phyloP scores from a whole-genome alignment of 1,284 basidiomycete species.

The Amylostereum areolatum region DNA sequence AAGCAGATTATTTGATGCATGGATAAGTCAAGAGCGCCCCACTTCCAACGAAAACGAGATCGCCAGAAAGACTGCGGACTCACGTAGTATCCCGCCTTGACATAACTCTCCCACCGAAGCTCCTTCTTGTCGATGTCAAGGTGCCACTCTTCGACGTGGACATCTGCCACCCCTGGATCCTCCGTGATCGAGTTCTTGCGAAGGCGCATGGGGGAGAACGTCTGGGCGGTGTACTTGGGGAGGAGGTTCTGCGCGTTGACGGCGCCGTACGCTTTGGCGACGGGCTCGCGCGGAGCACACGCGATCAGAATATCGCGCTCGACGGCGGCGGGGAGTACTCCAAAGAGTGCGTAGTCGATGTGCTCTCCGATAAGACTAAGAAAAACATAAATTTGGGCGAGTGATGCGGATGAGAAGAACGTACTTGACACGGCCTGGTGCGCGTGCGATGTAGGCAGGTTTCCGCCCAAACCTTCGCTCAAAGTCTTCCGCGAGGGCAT shows the following conservation, averaged over 20 bases:
- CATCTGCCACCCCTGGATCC: conserved; percentile 29
- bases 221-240: conserved; percentile 49
- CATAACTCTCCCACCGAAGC: conserved; percentile 81
- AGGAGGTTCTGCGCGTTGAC: conserved; percentile 66
- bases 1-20: conserved; percentile 4
- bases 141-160: conserved; percentile 52
- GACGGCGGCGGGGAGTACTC: conserved; percentile 79
- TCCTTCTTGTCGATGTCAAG: conserved; percentile 68
- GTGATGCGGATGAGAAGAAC: conserved; percentile 5
- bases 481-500: conserved; percentile 58
- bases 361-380: conserved; percentile 62
- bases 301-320: conserved; percentile 85
- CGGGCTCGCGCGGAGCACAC: conserved; percentile 44
- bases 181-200: conserved; percentile 25
- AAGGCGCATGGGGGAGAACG: conserved; percentile 45
- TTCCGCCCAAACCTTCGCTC: conserved; percentile 56
- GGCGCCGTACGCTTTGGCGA: conserved; percentile 20
- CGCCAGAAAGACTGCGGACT: conserved; percentile 14
- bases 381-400: neutral
- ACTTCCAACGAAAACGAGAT: no score
- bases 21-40: no score
- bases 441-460: conserved; percentile 69
- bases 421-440: conserved; percentile 82
- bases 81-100: conserved; percentile 79
- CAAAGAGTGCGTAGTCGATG: conserved; percentile 80